A percentile compares a stretch with the other conserved stretches of the same genome.
phyloP scores from a whole-genome alignment of 306 rosid species.

The Sechiopsis laciniata region DNA sequence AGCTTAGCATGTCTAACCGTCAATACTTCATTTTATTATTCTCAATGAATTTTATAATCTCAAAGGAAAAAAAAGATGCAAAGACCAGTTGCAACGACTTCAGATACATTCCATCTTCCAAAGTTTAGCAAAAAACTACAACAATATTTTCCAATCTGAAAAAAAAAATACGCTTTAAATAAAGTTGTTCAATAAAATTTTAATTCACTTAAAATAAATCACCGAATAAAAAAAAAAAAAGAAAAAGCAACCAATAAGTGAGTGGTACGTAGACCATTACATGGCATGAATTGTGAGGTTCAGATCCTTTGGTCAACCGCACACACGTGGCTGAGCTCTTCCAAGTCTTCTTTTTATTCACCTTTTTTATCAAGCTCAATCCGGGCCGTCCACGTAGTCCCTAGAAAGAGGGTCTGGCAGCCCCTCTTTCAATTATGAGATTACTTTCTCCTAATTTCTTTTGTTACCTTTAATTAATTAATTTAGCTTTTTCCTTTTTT shows the following conservation, averaged over 20 bases:
- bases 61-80: no score
- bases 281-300: not conserved
- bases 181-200: not conserved
- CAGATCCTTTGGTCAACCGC: not conserved
- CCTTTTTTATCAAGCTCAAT: not conserved
- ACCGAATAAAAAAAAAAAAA: not conserved
- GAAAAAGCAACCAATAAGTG: not conserved
- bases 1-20: no score
- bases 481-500: not conserved
- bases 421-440: slow-evolving; percentile 12
- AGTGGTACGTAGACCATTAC: not conserved
- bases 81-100: slow-evolving; percentile 1
- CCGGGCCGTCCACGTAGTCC: slow-evolving; percentile 2
- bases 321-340: slow-evolving; percentile 11
- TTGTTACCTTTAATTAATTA: slow-evolving; percentile 4
- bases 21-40: no score
- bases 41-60: no score
- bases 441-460: slow-evolving; percentile 6
- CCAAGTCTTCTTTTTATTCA: not conserved
- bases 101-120: slow-evolving; percentile 7
- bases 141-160: not conserved
- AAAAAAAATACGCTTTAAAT: not conserved
- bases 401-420: not conserved
- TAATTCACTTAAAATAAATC: not conserved
- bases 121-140: not conserved